phyloP scores from a whole-genome alignment of 176 grass and related monocot genomes.

The Triticum urartu region DNA sequence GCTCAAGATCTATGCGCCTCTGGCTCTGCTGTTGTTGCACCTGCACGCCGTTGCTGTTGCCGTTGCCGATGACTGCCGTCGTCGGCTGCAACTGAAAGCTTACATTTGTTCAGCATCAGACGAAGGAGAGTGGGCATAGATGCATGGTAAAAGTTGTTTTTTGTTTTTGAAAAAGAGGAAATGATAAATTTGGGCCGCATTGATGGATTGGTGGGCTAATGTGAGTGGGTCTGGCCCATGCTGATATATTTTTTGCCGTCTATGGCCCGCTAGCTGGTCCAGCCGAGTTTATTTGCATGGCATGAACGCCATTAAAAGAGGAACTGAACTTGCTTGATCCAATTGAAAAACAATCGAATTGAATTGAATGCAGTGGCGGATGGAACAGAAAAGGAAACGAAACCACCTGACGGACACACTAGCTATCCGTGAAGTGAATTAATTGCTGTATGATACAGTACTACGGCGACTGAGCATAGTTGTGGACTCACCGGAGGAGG shows the following conservation, averaged over 20 bases:
- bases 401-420: neutral
- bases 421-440: neutral
- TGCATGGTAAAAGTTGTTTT: no score
- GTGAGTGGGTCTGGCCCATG: neutral
- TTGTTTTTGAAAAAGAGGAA: no score
- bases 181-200: neutral
- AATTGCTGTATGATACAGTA: neutral
- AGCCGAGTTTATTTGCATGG: no score
- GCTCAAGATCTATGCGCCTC: slow-evolving; percentile 46
- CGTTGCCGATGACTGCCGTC: neutral
- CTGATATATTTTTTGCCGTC: neutral
- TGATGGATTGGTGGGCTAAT: neutral
- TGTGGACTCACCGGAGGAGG: neutral
- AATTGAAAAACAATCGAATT: no score
- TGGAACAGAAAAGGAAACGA: neutral
- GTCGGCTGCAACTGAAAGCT: slow-evolving; percentile 4
- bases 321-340: neutral
- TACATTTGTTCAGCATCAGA: neutral
- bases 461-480: neutral
- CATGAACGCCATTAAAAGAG: neutral
- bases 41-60: no score
- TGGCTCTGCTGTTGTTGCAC: neutral
- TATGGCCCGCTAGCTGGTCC: neutral
- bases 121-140: neutral
- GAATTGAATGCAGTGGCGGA: neutral